Percentiles rank a stretch among this genome's conserved stretches.
Conservation (phyloP, 2,329 filamentous ascomycete species). For the Zalaria sp. region DNA sequence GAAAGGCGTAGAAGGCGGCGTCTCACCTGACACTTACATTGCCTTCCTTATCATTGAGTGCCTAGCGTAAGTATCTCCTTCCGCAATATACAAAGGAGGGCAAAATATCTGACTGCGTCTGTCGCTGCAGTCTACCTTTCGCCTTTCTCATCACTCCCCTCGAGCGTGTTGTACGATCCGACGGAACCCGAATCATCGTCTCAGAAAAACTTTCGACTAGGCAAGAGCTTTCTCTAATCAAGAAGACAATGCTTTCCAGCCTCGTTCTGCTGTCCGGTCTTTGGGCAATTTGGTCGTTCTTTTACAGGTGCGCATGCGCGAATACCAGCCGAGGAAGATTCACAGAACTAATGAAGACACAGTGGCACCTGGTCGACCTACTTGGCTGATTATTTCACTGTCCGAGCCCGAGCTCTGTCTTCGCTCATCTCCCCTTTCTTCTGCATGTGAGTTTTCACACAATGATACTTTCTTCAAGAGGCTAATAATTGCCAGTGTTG, state of each 20-base stretch:
- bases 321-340: background rate
- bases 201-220: conserved; percentile 2
- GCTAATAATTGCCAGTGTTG: conserved; percentile 24
- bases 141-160: conserved; percentile 33
- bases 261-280: background rate
- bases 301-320: background rate
- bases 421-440: conserved; percentile 4
- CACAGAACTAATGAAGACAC: background rate
- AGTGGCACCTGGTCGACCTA: conserved; percentile 4
- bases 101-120: background rate
- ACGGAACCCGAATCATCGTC: conserved; percentile 15
- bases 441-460: conserved; percentile 1
- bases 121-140: conserved; percentile 20
- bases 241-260: conserved; percentile 2
- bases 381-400: conserved; percentile 3
- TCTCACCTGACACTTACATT: conserved; percentile 29
- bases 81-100: background rate
- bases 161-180: conserved; percentile 30
- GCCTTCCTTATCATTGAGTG: conserved; percentile 34
- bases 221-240: conserved; percentile 4
- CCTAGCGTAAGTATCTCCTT: conserved; percentile 16
- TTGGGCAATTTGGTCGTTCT: conserved; percentile 4
- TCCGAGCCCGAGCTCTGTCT: conserved; percentile 2
- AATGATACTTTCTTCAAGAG: conserved; percentile 20
- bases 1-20: conserved; percentile 2